These are phyloP conservation scores for Phytophthora kernoviae DNA, from an alignment of 352 stramenopile species.

Conservation along the genomic window DNA sequence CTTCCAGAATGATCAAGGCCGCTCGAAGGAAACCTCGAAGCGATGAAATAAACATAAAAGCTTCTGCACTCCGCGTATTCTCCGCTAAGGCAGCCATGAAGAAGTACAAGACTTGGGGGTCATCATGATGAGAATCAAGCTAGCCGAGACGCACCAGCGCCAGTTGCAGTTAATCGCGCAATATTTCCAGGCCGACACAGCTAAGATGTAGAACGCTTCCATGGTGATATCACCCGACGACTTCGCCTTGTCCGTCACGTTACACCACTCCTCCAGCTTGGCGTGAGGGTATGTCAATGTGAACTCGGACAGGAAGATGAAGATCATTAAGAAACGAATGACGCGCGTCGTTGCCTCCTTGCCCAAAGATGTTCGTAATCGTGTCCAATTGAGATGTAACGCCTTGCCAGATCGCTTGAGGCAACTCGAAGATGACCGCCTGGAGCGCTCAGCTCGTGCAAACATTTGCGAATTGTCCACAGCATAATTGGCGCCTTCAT, in stretches of 20 bases:
- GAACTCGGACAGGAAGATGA: conserved; percentile 68
- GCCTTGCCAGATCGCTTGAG: not conserved
- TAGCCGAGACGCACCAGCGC: conserved; percentile 30
- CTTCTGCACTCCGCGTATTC: conserved; percentile 30
- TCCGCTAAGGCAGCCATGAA: conserved; percentile 34
- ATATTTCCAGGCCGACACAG: conserved; percentile 51
- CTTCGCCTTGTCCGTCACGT: conserved; percentile 40
- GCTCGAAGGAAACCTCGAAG: conserved; percentile 45
- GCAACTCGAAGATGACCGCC: conserved; percentile 5
- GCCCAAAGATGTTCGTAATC: conserved; percentile 35
- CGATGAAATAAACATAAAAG: conserved; percentile 45
- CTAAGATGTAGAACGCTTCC: conserved; percentile 47
- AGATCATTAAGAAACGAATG: conserved; percentile 62
- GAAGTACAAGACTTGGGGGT: conserved; percentile 48
- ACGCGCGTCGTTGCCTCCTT: conserved; percentile 47
- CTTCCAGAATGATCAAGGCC: conserved; percentile 43
- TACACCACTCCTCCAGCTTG: conserved; percentile 48
- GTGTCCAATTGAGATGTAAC: conserved; percentile 20
- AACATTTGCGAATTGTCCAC: conserved; percentile 3
- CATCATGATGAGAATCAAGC: conserved; percentile 44
- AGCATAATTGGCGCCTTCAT: conserved; percentile 18
- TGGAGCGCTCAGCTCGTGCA: conserved; percentile 1
- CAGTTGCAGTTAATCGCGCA: conserved; percentile 52
- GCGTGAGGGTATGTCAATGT: conserved; percentile 51
- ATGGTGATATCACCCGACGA: conserved; percentile 56